Conservation (phyloP, 2,329 filamentous ascomycete species). For the Macrophomina tecta region DNA sequence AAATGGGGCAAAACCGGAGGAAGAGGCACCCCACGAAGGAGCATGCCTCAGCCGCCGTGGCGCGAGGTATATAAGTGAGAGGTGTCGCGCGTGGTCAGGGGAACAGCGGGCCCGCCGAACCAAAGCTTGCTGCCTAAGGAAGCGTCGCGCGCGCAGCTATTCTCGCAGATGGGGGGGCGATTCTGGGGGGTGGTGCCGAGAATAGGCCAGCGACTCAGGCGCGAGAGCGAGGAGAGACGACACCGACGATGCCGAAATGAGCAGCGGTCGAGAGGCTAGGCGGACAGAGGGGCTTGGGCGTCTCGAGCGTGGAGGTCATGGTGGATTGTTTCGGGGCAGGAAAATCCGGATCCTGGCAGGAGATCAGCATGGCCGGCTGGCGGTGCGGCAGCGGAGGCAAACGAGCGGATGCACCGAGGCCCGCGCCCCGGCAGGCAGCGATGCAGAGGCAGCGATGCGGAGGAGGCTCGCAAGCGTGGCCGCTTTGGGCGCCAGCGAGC, state of each 20-base stretch:
- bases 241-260: constrained; percentile 13
- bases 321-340: not conserved
- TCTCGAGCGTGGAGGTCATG: constrained; percentile 1
- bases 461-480: constrained; percentile 3
- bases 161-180: not conserved
- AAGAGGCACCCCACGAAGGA: constrained; percentile 17
- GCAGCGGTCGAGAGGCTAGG: not conserved
- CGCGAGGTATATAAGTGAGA: constrained; percentile 19
- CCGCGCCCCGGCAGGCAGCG: not conserved
- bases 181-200: not conserved
- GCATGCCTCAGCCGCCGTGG: constrained; percentile 23
- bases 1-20: constrained; percentile 19
- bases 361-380: constrained; percentile 12
- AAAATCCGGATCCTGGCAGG: not conserved
- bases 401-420: constrained; percentile 14
- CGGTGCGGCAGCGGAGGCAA: constrained; percentile 1
- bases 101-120: constrained; percentile 7
- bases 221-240: not conserved
- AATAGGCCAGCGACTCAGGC: not conserved
- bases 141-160: not conserved
- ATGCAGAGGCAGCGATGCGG: not conserved
- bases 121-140: constrained; percentile 21
- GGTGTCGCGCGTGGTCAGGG: constrained; percentile 5
- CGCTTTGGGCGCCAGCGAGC: constrained; percentile 6
- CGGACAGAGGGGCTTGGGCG: not conserved